phyloP scores from a whole-genome alignment of 371 early-diverging fungal genomes.

The Zychaea mexicana region DNA sequence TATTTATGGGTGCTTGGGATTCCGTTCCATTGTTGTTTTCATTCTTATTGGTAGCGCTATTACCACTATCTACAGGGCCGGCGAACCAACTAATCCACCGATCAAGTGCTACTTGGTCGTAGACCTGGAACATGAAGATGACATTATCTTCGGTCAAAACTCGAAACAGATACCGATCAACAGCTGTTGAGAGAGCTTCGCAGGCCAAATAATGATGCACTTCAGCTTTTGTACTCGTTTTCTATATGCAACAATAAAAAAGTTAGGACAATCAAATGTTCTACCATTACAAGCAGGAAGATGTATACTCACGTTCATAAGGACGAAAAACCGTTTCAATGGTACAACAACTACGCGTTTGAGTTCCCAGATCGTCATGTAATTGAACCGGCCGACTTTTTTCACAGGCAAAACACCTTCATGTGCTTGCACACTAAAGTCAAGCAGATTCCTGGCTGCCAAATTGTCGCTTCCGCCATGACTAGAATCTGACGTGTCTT shows the following conservation, averaged over 20 bases:
- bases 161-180: conserved; percentile 29
- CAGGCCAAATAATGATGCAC: conserved; percentile 29
- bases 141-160: conserved; percentile 27
- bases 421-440: conserved; percentile 35
- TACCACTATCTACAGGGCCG: conserved; percentile 12
- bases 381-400: conserved; percentile 31
- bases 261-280: neutral
- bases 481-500: conserved; percentile 1
- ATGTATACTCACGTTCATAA: conserved; percentile 33
- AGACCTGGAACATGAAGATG: conserved; percentile 40
- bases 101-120: conserved; percentile 31
- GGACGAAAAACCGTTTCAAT: conserved; percentile 31
- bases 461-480: conserved; percentile 17
- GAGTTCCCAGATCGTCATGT: conserved; percentile 49
- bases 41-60: neutral
- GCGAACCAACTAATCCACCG: conserved; percentile 45
- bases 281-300: too few relatives aligned
- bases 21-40: neutral
- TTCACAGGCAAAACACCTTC: conserved; percentile 48
- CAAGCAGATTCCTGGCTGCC: conserved; percentile 30
- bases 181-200: conserved; percentile 17
- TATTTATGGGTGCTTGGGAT: neutral
- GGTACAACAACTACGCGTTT: conserved; percentile 43
- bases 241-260: conserved; percentile 15
- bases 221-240: conserved; percentile 23